These are phyloP conservation scores for Paraleonurus japonicus DNA, from an alignment of 257 asterid species.

Conservation along the genomic window DNA sequence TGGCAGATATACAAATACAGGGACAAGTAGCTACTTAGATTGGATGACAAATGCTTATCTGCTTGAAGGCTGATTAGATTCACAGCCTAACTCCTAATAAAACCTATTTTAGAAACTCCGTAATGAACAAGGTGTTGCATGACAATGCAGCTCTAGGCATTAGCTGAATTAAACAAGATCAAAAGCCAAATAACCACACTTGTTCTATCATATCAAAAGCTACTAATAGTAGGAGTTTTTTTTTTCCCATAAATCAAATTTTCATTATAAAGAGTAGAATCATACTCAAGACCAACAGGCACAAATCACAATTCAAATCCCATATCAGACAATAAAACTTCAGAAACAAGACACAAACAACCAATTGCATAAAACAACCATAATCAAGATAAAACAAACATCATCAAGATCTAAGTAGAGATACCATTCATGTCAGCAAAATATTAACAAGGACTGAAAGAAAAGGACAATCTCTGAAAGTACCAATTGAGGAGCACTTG, in stretches of 20 bases:
- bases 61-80: neutral
- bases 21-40: neutral
- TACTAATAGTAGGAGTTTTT: neutral
- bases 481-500: conserved; percentile 98
- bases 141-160: neutral
- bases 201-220: conserved; percentile 14
- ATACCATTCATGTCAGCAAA: conserved; percentile 12
- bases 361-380: neutral
- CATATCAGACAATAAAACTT: conserved; percentile 18
- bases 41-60: neutral
- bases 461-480: conserved; percentile 19
- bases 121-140: neutral
- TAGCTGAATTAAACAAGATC: conserved; percentile 9
- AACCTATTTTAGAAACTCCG: neutral
- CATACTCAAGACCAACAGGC: conserved; percentile 8
- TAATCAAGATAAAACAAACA: neutral
- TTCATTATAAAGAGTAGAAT: neutral
- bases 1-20: neutral
- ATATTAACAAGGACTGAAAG: neutral
- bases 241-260: neutral
- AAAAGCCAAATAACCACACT: neutral
- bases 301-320: conserved; percentile 25
- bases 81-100: neutral
- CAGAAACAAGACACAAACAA: conserved; percentile 10
- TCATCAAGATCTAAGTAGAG: conserved; percentile 11